Evolutionary conservation across 257 asterid species (phyloP).

Genomic region (Scutellaria barbata): DNA sequence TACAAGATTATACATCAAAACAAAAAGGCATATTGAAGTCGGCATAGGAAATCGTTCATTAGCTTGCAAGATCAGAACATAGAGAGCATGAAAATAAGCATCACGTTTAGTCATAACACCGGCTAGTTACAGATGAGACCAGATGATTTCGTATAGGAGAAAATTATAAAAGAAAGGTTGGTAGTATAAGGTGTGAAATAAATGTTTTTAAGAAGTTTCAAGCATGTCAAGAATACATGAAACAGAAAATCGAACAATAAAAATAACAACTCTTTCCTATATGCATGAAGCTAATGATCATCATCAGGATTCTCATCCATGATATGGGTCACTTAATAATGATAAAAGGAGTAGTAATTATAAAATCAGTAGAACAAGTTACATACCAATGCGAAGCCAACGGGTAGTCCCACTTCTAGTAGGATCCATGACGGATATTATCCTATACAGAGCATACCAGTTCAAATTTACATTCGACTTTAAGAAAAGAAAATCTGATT

Average conservation of each 20-base stretch:
- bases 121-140: background rate
- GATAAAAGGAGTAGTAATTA: too few species aligned
- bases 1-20: conserved; percentile 7
- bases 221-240: background rate
- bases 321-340: background rate
- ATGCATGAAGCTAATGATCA: background rate
- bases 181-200: conserved; percentile 7
- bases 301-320: background rate
- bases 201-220: background rate
- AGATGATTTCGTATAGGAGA: background rate
- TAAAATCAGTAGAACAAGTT: conserved; percentile 21
- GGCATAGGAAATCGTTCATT: background rate
- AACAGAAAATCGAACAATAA: background rate
- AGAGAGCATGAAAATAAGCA: conserved; percentile 5
- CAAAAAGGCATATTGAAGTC: background rate
- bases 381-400: conserved; percentile 89
- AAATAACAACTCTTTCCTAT: background rate
- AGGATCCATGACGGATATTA: conserved; percentile 93
- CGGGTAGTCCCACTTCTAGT: conserved; percentile 91
- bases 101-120: background rate
- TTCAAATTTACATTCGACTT: background rate
- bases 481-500: too few species aligned
- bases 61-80: conserved; percentile 24
- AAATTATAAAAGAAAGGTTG: background rate
- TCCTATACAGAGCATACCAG: conserved; percentile 41